Evolutionary conservation across 495 filamentous ascomycete genomes (phyloP), one percentile per base, ranked within the genome.

Genomic region (Cetradonia linearis): DNA sequence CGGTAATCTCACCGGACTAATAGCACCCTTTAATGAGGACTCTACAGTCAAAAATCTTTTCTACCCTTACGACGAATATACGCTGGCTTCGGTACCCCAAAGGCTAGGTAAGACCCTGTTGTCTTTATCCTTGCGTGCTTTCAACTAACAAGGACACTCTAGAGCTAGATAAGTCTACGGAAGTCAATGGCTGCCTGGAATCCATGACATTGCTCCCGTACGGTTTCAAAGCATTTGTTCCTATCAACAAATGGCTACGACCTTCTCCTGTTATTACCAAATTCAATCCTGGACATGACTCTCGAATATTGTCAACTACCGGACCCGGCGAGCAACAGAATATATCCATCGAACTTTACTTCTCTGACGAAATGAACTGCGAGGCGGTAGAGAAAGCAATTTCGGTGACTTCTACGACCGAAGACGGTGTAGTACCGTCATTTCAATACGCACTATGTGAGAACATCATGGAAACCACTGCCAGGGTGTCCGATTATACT

Each of bases 301-400:
- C 42, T 34, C 67, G 65, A 49, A 60, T 65, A 62, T 55, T 54
- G 62, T 63, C 52, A 42, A 58, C 52, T 58, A 37, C n/a, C 11
- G 40, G 33, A 16, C 25, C 55, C 8, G 23, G 25, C 20, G 9
- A 56, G 25, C 48, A 70, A 23, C 73, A 81, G 50, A 71, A 66
- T 0, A 56, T 82, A 5, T 56, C 69, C 1, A 67, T 82, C 48
- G 68, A 74, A 56, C 57, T 86, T 40, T 71, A 77, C 40, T 86
- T 81, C 66, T 83, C 80, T 16, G 67, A 70, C 28, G 67, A 74
- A 38, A 85, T 85, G 82, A 70, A 81, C 65, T 86, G 83, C 68
- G 63, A 76, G 2, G 70, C 65, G 0, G 65, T 82, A n/a, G 72
- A 65, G 18, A 68, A 74, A 9, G 67, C 70, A 7, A 59, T 84